phyloP scores from a whole-genome alignment of 2,329 filamentous ascomycete species.

The Claviceps citrina region DNA sequence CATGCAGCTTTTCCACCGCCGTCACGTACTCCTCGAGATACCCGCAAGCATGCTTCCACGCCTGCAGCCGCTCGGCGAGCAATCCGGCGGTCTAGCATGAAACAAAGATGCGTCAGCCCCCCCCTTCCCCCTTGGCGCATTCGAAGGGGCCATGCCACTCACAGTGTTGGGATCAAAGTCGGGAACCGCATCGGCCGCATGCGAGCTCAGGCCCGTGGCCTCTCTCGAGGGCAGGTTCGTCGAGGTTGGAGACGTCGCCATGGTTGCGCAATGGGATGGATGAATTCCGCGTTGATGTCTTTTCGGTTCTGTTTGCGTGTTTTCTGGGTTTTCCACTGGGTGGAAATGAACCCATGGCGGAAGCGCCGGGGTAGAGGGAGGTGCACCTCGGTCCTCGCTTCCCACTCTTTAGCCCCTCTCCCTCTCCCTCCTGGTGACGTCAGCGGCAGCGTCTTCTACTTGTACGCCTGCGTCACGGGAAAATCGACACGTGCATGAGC shows the following conservation, averaged over 20 bases:
- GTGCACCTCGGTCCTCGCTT: no score
- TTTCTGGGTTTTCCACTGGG: no score
- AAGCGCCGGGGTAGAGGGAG: no score
- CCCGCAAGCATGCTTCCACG: conserved; percentile 88
- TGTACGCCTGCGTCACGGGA: no score
- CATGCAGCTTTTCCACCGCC: conserved; percentile 74
- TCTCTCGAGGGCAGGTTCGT: conserved; percentile 29
- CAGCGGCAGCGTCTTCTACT: no score
- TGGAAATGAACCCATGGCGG: no score
- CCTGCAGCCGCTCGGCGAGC: conserved; percentile 73
- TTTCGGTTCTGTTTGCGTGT: no score
- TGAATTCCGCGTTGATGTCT: no score
- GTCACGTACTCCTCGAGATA: conserved; percentile 84
- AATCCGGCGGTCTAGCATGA: conserved; percentile 63
- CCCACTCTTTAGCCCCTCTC: no score
- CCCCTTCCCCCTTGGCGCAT: neutral
- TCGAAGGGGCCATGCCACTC: conserved; percentile 15
- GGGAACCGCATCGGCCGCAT: conserved; percentile 43
- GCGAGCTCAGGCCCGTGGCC: conserved; percentile 27
- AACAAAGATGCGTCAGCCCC: no score
- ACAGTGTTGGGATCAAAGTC: conserved; percentile 44
- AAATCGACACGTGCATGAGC: no score
- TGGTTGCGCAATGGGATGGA: conserved; percentile 8
- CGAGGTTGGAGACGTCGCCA: conserved; percentile 18
- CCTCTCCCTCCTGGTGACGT: no score